Percentiles rank a stretch among this genome's conserved stretches.
Conservation (phyloP, 1,284 basidiomycete species). For the Irpex sp. region DNA sequence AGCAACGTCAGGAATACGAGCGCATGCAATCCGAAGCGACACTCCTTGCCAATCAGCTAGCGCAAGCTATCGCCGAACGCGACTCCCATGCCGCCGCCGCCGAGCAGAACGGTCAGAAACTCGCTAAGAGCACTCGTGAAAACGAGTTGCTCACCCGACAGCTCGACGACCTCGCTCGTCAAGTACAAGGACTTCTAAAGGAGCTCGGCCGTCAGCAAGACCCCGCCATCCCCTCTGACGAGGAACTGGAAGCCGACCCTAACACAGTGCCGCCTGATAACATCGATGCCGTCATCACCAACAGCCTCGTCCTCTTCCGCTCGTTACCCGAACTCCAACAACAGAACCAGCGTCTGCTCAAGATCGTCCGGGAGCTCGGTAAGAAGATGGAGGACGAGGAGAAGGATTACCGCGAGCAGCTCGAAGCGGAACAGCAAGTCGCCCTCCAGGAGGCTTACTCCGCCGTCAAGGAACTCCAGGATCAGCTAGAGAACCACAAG, state of each 20-base stretch:
- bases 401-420: conserved; percentile 58
- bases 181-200: conserved; percentile 78
- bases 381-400: conserved; percentile 78
- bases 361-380: conserved; percentile 79
- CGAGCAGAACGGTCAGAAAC: conserved; percentile 59
- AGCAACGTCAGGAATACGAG: conserved; percentile 85
- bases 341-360: conserved; percentile 88
- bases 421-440: conserved; percentile 72
- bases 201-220: conserved; percentile 82
- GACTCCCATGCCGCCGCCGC: conserved; percentile 50
- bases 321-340: conserved; percentile 80
- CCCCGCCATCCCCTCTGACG: conserved; percentile 72
- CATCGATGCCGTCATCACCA: conserved; percentile 82
- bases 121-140: conserved; percentile 62
- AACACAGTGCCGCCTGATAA: conserved; percentile 43
- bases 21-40: conserved; percentile 73
- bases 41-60: conserved; percentile 78
- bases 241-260: conserved; percentile 55
- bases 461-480: conserved; percentile 76
- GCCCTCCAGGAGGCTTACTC: conserved; percentile 86
- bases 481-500: conserved; percentile 70
- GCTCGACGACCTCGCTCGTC: conserved; percentile 83
- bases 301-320: conserved; percentile 86
- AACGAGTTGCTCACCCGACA: conserved; percentile 73
- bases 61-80: conserved; percentile 66